Evolutionary conservation across 2,329 filamentous ascomycete genomes (phyloP).

Genomic region (Cladophialophora exuberans): DNA sequence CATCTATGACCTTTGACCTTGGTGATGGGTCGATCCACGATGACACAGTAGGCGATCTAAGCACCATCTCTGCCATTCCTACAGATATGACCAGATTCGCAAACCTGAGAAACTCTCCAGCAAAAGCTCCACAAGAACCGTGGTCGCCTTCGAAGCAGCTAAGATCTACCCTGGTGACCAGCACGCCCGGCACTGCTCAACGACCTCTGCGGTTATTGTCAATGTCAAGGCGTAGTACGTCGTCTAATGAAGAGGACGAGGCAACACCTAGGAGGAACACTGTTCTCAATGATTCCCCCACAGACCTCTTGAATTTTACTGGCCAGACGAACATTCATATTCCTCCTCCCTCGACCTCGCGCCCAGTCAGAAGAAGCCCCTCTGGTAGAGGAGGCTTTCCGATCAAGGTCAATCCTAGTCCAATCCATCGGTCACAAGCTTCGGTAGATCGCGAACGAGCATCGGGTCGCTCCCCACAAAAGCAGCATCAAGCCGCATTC

Average conservation of each 20-base stretch:
- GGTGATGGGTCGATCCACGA: conserved; percentile 37
- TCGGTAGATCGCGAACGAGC: conserved; percentile 35
- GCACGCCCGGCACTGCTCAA: conserved; percentile 54
- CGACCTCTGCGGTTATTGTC: conserved; percentile 43
- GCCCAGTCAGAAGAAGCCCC: conserved; percentile 40
- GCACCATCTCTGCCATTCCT: conserved; percentile 85
- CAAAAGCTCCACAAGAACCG: conserved; percentile 47
- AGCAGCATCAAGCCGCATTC: conserved; percentile 26
- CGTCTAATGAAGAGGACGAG: conserved; percentile 40
- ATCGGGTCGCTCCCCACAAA: conserved; percentile 33
- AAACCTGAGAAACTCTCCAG: conserved; percentile 68
- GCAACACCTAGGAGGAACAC: conserved; percentile 54
- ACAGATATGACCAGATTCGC: conserved; percentile 80
- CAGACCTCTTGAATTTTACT: conserved; percentile 86
- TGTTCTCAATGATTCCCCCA: conserved; percentile 59
- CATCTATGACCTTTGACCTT: conserved; percentile 31
- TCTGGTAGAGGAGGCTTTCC: conserved; percentile 40
- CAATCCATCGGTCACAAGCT: conserved; percentile 34
- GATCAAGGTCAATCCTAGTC: conserved; percentile 33
- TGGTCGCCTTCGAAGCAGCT: conserved; percentile 49
- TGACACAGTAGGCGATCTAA: conserved; percentile 61
- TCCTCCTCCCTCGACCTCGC: conserved; percentile 48
- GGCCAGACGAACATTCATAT: conserved; percentile 68
- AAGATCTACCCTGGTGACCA: conserved; percentile 36
- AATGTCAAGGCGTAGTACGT: conserved; percentile 29